These are phyloP conservation scores for Ulmus americana DNA, from an alignment of 331 rosid species.

Conservation along the genomic window DNA sequence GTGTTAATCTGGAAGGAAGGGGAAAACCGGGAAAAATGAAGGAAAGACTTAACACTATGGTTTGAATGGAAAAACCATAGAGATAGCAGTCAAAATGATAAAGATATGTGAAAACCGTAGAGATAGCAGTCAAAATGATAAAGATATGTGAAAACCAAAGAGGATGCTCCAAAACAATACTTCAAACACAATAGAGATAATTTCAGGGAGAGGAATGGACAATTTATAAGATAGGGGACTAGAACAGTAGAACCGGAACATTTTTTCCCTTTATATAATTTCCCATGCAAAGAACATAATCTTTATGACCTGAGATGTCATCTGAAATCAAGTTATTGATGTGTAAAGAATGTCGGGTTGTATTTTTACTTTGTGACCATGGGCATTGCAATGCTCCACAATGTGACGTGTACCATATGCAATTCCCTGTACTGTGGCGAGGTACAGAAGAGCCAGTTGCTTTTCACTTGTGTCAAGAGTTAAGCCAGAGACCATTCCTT, in stretches of 20 bases:
- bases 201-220: not conserved
- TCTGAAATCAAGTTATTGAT: not conserved
- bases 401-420: conserved; percentile 96
- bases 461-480: conserved; percentile 82
- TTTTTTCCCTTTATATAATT: not conserved
- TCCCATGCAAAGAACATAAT: not conserved
- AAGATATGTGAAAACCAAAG: not conserved
- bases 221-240: not conserved
- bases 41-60: no score
- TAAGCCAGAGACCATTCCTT: conserved; percentile 81
- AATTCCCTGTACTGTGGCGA: conserved; percentile 83
- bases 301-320: not conserved
- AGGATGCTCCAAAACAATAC: not conserved
- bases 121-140: no score
- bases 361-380: conserved; percentile 86
- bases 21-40: not conserved
- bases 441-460: conserved; percentile 74
- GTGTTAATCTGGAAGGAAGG: conserved; percentile 59
- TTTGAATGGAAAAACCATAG: conserved; percentile 1
- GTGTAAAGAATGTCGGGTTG: not conserved
- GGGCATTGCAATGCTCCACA: conserved; percentile 86
- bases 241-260: not conserved
- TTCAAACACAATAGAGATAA: not conserved
- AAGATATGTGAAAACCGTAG: not conserved
- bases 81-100: conserved; percentile 6